phyloP scores from a whole-genome alignment of 441 rosid genomes.

The Eruca vesicaria region DNA sequence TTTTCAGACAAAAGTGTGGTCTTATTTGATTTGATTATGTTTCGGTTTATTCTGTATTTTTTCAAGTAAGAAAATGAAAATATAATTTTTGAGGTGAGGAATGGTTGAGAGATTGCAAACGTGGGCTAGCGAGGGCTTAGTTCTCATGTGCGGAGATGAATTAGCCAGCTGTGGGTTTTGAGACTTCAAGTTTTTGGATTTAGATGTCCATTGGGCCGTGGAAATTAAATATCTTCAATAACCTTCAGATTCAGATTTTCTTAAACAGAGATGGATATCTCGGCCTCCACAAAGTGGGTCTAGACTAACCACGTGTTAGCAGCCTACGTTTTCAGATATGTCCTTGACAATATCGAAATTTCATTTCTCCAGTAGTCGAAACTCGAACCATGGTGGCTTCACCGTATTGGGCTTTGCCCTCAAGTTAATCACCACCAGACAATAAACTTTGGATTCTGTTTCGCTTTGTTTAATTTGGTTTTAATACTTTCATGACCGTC shows the following conservation, averaged over 20 bases:
- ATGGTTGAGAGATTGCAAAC: slow-evolving; percentile 20
- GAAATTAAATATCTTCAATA: neutral
- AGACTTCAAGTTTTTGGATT: neutral
- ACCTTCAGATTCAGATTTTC: neutral
- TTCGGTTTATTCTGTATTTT: slow-evolving; percentile 22
- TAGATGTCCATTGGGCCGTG: slow-evolving; percentile 13
- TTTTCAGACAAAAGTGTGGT: slow-evolving; percentile 34
- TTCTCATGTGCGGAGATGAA: slow-evolving; percentile 27
- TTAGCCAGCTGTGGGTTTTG: slow-evolving; percentile 7
- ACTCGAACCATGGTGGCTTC: no score
- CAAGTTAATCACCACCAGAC: no score
- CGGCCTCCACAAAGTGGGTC: no score
- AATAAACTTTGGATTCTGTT: no score
- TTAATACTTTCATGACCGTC: no score
- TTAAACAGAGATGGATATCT: no score
- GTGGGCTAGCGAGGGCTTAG: slow-evolving; percentile 19
- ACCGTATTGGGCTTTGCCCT: no score
- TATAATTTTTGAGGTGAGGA: slow-evolving; percentile 9
- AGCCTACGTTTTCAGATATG: no score
- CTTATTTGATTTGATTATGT: neutral
- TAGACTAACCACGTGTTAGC: no score
- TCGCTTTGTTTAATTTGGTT: no score
- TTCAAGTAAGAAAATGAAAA: neutral
- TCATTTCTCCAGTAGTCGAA: no score
- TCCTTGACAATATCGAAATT: no score